Evolutionary conservation across 371 early-diverging fungal species (phyloP).

Genomic region (Apophysomyces sp.): DNA sequence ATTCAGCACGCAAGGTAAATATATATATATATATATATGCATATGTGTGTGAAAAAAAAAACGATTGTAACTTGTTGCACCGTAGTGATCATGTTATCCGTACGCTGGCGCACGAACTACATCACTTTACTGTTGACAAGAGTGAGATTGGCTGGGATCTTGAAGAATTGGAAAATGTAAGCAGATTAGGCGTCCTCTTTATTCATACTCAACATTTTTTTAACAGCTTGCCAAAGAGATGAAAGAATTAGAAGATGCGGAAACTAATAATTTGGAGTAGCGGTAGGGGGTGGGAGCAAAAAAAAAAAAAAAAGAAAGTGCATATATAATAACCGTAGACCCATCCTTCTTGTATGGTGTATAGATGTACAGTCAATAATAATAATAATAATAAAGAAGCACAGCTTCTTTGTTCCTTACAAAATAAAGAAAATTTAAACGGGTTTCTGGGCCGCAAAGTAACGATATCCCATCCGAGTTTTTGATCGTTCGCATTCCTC

Average conservation of each 20-base stretch:
- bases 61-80: neutral
- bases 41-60: neutral
- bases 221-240: neutral
- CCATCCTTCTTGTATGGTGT: too few relatives aligned
- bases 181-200: neutral
- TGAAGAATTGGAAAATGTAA: conserved; percentile 67
- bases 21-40: too few relatives aligned
- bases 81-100: conserved; percentile 69
- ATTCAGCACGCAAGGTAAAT: conserved; percentile 71
- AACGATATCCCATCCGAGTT: conserved; percentile 19
- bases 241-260: conserved; percentile 8
- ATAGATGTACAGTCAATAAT: conserved; percentile 1
- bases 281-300: too few relatives aligned
- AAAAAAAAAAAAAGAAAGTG: conserved; percentile 1
- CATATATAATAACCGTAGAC: neutral
- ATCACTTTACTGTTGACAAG: conserved; percentile 68
- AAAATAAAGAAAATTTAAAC: neutral
- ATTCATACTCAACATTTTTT: neutral
- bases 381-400: neutral
- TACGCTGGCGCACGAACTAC: conserved; percentile 78
- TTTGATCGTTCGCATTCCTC: conserved; percentile 21
- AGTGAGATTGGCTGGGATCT: conserved; percentile 73
- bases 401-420: conserved; percentile 5
- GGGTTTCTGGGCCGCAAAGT: conserved; percentile 14
- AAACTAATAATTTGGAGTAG: neutral